Evolutionary conservation across 73 alveolate genomes (phyloP), one percentile per base, ranked within the genome.

Genomic region (Effrenium voratum): DNA sequence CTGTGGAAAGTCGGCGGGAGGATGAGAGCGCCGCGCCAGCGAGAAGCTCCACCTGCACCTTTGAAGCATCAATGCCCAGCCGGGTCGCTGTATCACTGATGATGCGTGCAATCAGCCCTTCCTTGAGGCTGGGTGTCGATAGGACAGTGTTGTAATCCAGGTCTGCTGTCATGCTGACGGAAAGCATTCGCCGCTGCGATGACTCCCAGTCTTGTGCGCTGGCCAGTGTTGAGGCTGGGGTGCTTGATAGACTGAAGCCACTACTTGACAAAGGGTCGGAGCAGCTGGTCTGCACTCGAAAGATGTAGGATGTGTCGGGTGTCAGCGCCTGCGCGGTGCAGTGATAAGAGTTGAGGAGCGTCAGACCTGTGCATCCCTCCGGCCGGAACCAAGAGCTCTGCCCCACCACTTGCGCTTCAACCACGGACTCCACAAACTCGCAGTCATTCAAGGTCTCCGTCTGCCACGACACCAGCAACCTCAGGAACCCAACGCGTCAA

Each of bases 401-500:
- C 57, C 95, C 95, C n/a, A 30, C 63, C 22, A 22, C 28, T 68
- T 87, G 95, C 3, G 84, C 95, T 47, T 87, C 95, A 32, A 87
- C 95, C 15, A 44, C 49, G 24, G 95, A 43, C 75, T 87, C 95
- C 84, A 83, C 93, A 22, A 83, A 55, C 43, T 83, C 93, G 83
- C 95, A 87, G 68, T 87, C 95, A 41, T 87, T 87, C 84, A 87
- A 46, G 26, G 44, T n/a, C 32, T 83, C 95, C 30, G 95, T 52
- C 63, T 60, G 46, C 95, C 95, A 87, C 49, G 95, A 87, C 84
- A 87, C 82, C 47, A 87, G 50, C 68, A 87, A 12, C 95, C 95
- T 87, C 34, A 30, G 66, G n/a, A n/a, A n/a, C n/a, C n/a, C n/a
- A n/a, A n/a, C n/a, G n/a, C n/a, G n/a, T n/a, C n/a, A n/a, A n/a